Evolutionary conservation across 192 early-diverging fungal species (phyloP), one percentile per base, ranked within the genome.

Genomic region (Podila minutissima): DNA sequence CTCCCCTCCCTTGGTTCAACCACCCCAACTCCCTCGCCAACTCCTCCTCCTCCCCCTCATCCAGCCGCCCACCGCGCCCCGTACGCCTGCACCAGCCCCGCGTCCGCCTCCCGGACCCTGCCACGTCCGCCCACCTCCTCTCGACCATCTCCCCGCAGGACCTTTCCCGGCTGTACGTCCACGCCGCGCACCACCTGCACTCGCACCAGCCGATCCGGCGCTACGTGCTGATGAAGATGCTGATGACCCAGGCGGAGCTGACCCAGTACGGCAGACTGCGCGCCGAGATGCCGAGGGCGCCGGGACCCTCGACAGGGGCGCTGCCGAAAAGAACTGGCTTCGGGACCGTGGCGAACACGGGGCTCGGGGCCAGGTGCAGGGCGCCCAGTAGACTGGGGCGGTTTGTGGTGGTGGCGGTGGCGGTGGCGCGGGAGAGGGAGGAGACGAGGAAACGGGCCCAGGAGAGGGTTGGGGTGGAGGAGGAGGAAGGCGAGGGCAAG

Each of bases 171-270:
- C 28, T 81, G 6, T 81, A 81, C 28, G 76, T 73, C 55, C 76
- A 81, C 38, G 76, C 76, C 0, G 76, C 76, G 1, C 71, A 81
- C 58, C 76, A 81, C 37, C 59, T 81, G n/a, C 76, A 81, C 26
- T 81, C 76, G 6, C 76, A 81, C 33, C 76, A 81, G 67, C 76
- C 76, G 3, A 81, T 81, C 29, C 59, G 59, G 4, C 48, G 61
- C 33, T 81, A 81, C 10, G 76, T 81, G 4, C 22, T 81, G 24
- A 81, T 81, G 76, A 81, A 81, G 46, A 72, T 72, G 76, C 67
- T 81, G 17, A 81, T 81, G 76, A 81, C 76, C 1, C 76, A 81
- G 37, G 76, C 76, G 0, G 76, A 81, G 49, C 26, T 81, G 13
- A 33, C 48, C 9, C 76, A 81, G 29, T 81, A 72, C 28, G 76